A percentile compares a stretch with the other conserved stretches of the same genome.
phyloP scores from a whole-genome alignment of 2,329 filamentous ascomycete genomes.

The Sporothrix humicola region DNA sequence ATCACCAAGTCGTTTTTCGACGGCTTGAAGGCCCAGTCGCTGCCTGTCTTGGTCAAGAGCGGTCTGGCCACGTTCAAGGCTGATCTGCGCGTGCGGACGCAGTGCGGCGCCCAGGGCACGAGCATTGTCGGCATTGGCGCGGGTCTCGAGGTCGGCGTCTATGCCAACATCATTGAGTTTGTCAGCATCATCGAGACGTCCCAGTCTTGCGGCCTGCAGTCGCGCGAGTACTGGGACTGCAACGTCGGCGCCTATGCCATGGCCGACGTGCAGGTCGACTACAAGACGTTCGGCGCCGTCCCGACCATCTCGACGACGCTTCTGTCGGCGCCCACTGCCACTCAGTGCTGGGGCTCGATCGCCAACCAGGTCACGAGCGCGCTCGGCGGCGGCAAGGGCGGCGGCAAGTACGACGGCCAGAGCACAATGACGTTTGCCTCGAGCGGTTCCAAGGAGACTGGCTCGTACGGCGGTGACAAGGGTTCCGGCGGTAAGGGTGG shows the following conservation, averaged over 20 bases:
- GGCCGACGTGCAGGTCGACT: constrained; percentile 46
- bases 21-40: constrained; percentile 50
- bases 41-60: constrained; percentile 55
- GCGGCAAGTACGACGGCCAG: background rate
- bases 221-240: constrained; percentile 48
- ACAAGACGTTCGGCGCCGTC: constrained; percentile 49
- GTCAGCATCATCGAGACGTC: constrained; percentile 50
- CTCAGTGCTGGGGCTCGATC: constrained; percentile 45
- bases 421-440: background rate
- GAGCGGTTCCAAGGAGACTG: background rate
- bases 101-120: constrained; percentile 50
- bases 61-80: constrained; percentile 56
- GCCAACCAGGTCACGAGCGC: constrained; percentile 1
- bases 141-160: constrained; percentile 54
- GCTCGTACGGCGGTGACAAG: background rate
- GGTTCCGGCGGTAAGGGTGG: background rate
- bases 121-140: constrained; percentile 46
- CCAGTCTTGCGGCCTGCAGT: constrained; percentile 47
- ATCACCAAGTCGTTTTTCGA: constrained; percentile 55
- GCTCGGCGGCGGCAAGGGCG: background rate
- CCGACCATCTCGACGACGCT: constrained; percentile 52
- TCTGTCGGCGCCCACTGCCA: constrained; percentile 46
- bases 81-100: constrained; percentile 57
- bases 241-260: constrained; percentile 49
- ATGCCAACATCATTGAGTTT: constrained; percentile 61